Evolutionary conservation across 2,329 filamentous ascomycete genomes (phyloP), one percentile per base, ranked within the genome.

Genomic region (Periconia sp.): DNA sequence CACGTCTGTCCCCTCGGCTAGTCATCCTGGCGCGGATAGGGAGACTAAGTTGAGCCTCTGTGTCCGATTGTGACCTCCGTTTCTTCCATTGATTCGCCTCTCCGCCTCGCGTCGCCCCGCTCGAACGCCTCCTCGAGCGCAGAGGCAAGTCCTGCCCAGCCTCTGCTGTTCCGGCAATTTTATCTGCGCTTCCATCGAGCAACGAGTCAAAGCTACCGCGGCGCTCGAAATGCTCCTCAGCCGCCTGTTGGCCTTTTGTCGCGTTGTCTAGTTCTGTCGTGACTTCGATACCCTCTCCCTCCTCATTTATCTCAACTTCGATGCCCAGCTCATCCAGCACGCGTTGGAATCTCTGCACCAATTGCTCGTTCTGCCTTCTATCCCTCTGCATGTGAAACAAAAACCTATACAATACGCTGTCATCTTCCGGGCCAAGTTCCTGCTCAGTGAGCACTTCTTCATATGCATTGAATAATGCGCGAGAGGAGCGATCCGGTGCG

Each of bases 391-490:
- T 83, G 59, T 86, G 86, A 66, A 94, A 89, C 42, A 96, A 73
- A 58, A 95, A 85, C 50, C 86, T 83, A 52, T 90, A 84, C 60
- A 91, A 86, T 55, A 87, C 83, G 56, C 85, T 84, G 59, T 92
- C 88, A 55, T 87, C 78, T 57, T 88, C 84, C n/a, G 83, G 79
- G 46, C 89, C 80, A 52, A 89, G 75, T 40, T 84, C 86, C 73
- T 88, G 76, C 52, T 83, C 76, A 4, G 81, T 82, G n/a, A 95
- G 80, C 29, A 92, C 78, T 42, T 82, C 78, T 62, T 94, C 87
- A 65, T 95, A 95, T 21, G 89, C 89, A 39, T 80, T 79, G 70
- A 95, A 95, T 13, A 96, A 79, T 8, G 89, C 89, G 61, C 85
- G 84, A 3, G 88, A 85, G 16, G 87, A 77, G 15, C 32, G 36